Evolutionary conservation across 139 green algal species (phyloP), one percentile per base, ranked within the genome.

Genomic region (Volvox africanus): DNA sequence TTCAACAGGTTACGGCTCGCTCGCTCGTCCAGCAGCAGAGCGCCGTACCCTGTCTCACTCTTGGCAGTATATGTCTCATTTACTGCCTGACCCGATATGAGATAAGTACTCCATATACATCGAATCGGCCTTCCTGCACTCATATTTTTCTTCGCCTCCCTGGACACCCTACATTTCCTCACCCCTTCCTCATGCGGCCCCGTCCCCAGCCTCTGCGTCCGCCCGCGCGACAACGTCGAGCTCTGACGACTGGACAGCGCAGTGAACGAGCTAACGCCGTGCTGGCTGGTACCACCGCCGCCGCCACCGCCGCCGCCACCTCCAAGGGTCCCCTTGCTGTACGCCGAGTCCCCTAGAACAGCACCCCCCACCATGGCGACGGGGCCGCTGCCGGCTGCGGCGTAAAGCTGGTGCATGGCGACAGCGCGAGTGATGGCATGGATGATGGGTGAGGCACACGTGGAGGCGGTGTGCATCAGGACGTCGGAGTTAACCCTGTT

Each of bases 401-500:
- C 17, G 9, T 5, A 13, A 24, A 73, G 61, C 33, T 61, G 82
- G 68, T 81, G 71, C 28, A 73, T 11, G 5, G 68, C 71, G 61
- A 37, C 28, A 21, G 44, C n/a, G 13, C 86, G 71, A 2, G 86
- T 83, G 33, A 90, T 50, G n/a, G 86, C 86, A 69, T 90, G 86
- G 71, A 90, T 90, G 71, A 83, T 83, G 71, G 86, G 86, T 16
- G 86, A 90, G 71, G 86, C 86, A 44, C 73, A 90, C 20, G 73
- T 80, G 86, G 86, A 83, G 44, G 86, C 86, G 86, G 71, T 90
- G 37, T 44, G 71, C 86, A 90, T 90, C 14, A 90, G 44, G n/a
- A 90, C 86, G 50, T 90, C 86, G 16, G 71, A 76, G 86, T 90
- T 90, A 3, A 90, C 86, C 50, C 86, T 90, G 86, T 55, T 55